A percentile compares a stretch with the other conserved stretches of the same genome.
phyloP scores from a whole-genome alignment of 495 filamentous ascomycete genomes.

The Stereocaulon alpinum region DNA sequence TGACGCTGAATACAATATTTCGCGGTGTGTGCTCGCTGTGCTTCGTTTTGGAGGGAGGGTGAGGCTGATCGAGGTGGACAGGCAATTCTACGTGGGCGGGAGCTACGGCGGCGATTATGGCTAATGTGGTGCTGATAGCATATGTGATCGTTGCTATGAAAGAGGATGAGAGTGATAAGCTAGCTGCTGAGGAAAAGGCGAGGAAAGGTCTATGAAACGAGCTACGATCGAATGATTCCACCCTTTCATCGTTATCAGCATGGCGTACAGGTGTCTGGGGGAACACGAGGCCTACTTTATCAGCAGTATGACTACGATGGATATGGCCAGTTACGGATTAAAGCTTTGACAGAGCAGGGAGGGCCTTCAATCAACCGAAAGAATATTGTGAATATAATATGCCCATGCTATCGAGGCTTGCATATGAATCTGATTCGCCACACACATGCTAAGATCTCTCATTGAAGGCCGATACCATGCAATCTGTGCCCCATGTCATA shows the following conservation, averaged over 20 bases:
- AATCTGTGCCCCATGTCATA: conserved; percentile 1
- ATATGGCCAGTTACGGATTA: neutral
- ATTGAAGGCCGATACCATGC: conserved; percentile 2
- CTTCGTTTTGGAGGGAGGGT: neutral
- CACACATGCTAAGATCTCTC: neutral
- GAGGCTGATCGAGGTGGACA: conserved; percentile 26
- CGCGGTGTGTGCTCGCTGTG: conserved; percentile 42
- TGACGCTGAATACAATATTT: conserved; percentile 67
- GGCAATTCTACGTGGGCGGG: conserved; percentile 84
- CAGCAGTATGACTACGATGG: neutral
- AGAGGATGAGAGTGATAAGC: conserved; percentile 68
- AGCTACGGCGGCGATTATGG: conserved; percentile 72
- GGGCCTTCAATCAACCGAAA: neutral
- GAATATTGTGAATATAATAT: neutral
- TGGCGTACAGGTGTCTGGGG: neutral
- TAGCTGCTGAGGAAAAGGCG: conserved; percentile 42
- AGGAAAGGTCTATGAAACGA: conserved; percentile 50
- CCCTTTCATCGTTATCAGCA: neutral
- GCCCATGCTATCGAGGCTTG: neutral
- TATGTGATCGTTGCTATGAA: conserved; percentile 88
- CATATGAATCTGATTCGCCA: neutral
- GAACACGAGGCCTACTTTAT: neutral
- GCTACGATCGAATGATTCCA: conserved; percentile 1
- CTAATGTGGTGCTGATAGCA: conserved; percentile 81
- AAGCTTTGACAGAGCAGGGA: neutral